phyloP scores from a whole-genome alignment of 108 stramenopile genomes.

The Fragilaria radians region DNA sequence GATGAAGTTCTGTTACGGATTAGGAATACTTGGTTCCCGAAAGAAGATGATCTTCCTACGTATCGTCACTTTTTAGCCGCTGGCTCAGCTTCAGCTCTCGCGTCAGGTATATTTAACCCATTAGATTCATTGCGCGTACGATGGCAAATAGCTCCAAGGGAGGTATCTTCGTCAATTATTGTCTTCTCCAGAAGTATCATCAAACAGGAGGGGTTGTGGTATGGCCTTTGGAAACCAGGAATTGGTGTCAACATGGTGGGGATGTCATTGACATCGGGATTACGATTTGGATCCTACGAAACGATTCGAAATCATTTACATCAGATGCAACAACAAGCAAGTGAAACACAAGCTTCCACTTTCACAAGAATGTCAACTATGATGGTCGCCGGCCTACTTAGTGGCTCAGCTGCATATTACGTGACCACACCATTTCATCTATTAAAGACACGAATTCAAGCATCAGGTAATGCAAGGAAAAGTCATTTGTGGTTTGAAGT shows the following conservation, averaged over 20 bases:
- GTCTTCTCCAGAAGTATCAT: slow-evolving; percentile 1
- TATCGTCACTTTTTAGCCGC: slow-evolving; percentile 6
- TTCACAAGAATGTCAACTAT: too few species aligned
- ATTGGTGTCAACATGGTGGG: slow-evolving; percentile 7
- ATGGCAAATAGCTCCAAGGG: slow-evolving; percentile 5
- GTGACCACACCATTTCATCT: slow-evolving; percentile 20
- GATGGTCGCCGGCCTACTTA: slow-evolving; percentile 5
- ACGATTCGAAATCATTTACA: slow-evolving; percentile 6
- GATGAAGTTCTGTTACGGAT: too few species aligned
- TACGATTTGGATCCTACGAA: slow-evolving; percentile 22
- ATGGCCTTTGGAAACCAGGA: slow-evolving; percentile 18
- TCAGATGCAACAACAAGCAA: background rate
- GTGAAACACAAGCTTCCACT: slow-evolving; percentile 1
- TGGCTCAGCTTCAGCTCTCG: slow-evolving; percentile 7
- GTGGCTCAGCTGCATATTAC: slow-evolving; percentile 8
- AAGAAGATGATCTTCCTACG: background rate
- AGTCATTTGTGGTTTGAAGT: background rate
- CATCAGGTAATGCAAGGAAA: background rate
- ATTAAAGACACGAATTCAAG: slow-evolving; percentile 17
- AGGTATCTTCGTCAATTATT: background rate
- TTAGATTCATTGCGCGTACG: slow-evolving; percentile 18
- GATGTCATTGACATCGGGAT: slow-evolving; percentile 4
- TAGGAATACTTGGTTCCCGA: too few species aligned
- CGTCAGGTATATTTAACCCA: slow-evolving; percentile 7
- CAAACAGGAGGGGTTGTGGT: slow-evolving; percentile 7